A percentile compares a stretch with the other conserved stretches of the same genome.
These are phyloP conservation scores for Pestalotiopsis sp. DNA, from an alignment of 2,329 filamentous ascomycete genomes.

Conservation along the genomic window DNA sequence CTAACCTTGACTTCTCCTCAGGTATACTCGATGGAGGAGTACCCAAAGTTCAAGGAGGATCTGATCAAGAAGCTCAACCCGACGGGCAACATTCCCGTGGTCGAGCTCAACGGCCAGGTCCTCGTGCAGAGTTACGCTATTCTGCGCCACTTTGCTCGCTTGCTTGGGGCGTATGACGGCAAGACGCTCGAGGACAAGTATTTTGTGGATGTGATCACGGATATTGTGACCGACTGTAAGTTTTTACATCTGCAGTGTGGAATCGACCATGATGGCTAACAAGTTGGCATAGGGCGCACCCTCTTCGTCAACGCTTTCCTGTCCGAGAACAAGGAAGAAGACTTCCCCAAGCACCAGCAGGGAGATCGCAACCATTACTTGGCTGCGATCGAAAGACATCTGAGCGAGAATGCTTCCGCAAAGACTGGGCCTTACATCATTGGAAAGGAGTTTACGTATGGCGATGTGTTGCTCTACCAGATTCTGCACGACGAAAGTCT, in stretches of 20 bases:
- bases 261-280: neutral
- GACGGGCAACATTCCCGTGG: neutral
- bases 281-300: neutral
- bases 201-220: neutral
- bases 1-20: neutral
- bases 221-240: slow-evolving; percentile 2
- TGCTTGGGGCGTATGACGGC: neutral
- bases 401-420: neutral
- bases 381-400: neutral
- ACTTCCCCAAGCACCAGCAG: slow-evolving; percentile 2
- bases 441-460: neutral
- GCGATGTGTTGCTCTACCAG: neutral
- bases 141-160: neutral
- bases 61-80: neutral
- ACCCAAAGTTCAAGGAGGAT: neutral
- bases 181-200: slow-evolving; percentile 9
- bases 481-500: neutral
- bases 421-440: neutral
- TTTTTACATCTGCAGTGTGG: neutral
- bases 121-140: neutral
- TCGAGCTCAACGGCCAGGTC: neutral
- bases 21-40: neutral
- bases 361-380: neutral
- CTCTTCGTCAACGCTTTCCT: neutral
- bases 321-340: neutral